Base-by-base conservation (phyloP, 1,139 yeast genomes). In the Protomyces macrosporus region DNA sequence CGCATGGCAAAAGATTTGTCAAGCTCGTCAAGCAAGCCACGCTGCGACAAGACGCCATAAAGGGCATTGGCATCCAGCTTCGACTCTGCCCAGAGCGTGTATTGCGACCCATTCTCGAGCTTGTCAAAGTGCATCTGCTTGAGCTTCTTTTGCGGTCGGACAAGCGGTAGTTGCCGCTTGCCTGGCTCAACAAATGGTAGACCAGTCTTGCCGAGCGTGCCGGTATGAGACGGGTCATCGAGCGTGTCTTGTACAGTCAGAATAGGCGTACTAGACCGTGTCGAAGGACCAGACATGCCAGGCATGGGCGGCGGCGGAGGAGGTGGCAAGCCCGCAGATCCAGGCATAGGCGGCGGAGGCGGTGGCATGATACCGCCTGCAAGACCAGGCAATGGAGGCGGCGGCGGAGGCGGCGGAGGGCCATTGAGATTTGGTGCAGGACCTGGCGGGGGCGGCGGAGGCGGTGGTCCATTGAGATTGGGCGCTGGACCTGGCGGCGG, bases 41-140 rank as follows among this genome's bases (percentile, higher is more conserved):
- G 79, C 66, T 84, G 82, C 60, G 83, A 78, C 57, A 90, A 78
- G 59, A 80, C 81, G 60, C 82, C 82, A 0, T 83, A 80, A 35
- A 85, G 75, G 2, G 78, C 65, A 39, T 59, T 65, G 7, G 67
- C 66, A 9, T 79, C 84, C 63, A 75, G 77, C 55, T 80, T 80
- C 36, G 80, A 76, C 48, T 81, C 83, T n/a, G 79, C 80, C 98
- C 98, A 93, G 63, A 93, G 83, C 0, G 98, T 91, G 53, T 85
- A 81, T 53, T 85, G 82, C 54, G 89, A 84, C 42, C 76, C 72
- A 56, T 80, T 79, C 16, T 69, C 71, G 54, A 93, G 79, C 72
- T 84, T 88, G 69, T 91, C 96, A 98, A 98, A 93, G 73, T 93
- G 98, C 80, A 93, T 86, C 72, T 91, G 98, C 73, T 91, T 93